phyloP scores from a whole-genome alignment of 176 grass and related monocot genomes.

The Oryza punctata region DNA sequence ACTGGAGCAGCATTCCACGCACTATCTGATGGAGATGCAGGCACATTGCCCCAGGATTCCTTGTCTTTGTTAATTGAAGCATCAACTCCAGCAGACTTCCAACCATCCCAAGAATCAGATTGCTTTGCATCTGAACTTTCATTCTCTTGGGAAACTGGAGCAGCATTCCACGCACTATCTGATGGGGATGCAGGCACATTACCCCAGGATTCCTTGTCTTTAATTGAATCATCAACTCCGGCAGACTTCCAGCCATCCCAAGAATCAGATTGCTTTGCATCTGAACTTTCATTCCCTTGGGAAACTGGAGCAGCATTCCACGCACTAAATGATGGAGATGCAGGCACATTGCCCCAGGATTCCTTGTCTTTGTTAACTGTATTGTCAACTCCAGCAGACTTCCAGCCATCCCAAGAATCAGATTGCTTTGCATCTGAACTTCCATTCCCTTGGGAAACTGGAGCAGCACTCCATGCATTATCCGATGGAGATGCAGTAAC shows the following conservation, averaged over 20 bases:
- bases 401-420: conserved; percentile 50
- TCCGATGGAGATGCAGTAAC: conserved; percentile 17
- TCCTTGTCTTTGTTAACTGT: conserved; percentile 20
- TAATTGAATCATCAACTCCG: conserved; percentile 27
- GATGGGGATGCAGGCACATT: conserved; percentile 31
- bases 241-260: conserved; percentile 45
- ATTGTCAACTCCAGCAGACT: conserved; percentile 27
- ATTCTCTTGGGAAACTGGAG: conserved; percentile 17
- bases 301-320: conserved; percentile 31
- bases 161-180: conserved; percentile 19
- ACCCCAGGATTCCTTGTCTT: conserved; percentile 25
- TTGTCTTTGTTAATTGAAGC: conserved; percentile 19
- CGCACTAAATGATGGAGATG: conserved; percentile 18
- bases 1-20: conserved; percentile 25
- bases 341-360: conserved; percentile 29
- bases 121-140: conserved; percentile 45
- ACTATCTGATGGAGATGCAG: conserved; percentile 23
- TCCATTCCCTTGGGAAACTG: conserved; percentile 12
- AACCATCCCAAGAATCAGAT: conserved; percentile 45
- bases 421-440: conserved; percentile 47
- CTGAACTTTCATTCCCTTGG: conserved; percentile 29
- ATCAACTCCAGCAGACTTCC: conserved; percentile 34
- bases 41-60: conserved; percentile 33
- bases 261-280: conserved; percentile 45
- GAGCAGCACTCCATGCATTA: conserved; percentile 25